Evolutionary conservation across 1,284 basidiomycete genomes (phyloP).

Genomic region (Blastosporella zonata): DNA sequence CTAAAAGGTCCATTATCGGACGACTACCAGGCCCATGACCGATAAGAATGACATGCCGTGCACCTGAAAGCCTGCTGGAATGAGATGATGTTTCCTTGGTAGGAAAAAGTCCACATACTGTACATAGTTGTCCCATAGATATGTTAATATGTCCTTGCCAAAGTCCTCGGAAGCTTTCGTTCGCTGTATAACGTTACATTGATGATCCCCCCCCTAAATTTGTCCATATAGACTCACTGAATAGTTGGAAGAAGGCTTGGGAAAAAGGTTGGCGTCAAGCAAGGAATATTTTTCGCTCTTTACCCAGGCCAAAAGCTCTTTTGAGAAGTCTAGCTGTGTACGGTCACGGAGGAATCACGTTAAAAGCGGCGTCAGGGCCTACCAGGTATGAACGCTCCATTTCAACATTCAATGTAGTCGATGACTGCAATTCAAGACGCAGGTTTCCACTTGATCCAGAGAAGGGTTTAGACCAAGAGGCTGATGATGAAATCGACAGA

Average conservation of each 20-base stretch:
- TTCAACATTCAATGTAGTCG: conserved; percentile 69
- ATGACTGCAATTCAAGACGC: conserved; percentile 74
- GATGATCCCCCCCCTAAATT: neutral
- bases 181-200: conserved; percentile 23
- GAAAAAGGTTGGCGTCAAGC: conserved; percentile 86
- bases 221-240: conserved; percentile 28
- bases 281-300: conserved; percentile 63
- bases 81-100: conserved; percentile 9
- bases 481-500: conserved; percentile 3
- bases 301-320: conserved; percentile 78
- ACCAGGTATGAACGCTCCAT: conserved; percentile 84
- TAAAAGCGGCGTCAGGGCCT: conserved; percentile 7
- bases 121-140: conserved; percentile 95
- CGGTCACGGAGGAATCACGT: neutral
- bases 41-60: conserved; percentile 74
- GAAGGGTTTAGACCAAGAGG: neutral
- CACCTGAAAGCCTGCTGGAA: conserved; percentile 59
- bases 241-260: conserved; percentile 51
- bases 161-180: conserved; percentile 40
- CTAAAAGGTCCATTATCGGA: conserved; percentile 72
- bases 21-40: conserved; percentile 85
- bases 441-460: conserved; percentile 69
- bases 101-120: conserved; percentile 47
- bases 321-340: conserved; percentile 80
- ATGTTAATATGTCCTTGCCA: conserved; percentile 64